phyloP scores from a whole-genome alignment of 2,329 filamentous ascomycete species.

The Fusarium sublunatum region DNA sequence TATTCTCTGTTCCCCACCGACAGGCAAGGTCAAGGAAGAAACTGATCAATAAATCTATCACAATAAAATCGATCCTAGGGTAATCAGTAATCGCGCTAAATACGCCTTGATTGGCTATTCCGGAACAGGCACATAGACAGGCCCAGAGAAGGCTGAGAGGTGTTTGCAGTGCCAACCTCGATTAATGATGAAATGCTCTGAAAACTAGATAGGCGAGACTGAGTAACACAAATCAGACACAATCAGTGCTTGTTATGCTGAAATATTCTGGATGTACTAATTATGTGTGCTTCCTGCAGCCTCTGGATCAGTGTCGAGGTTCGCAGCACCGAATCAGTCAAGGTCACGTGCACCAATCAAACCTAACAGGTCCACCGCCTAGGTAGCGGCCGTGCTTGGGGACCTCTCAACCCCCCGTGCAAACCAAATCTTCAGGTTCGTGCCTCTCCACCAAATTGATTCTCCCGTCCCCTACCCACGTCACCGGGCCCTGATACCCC shows the following conservation, averaged over 20 bases:
- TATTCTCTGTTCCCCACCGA: too few relatives aligned
- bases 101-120: conserved; percentile 19
- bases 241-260: too few relatives aligned
- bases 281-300: too few relatives aligned
- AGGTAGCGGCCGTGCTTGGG: conserved; percentile 40
- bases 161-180: not conserved
- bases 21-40: too few relatives aligned
- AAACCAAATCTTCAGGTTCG: conserved; percentile 55
- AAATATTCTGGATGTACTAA: too few relatives aligned
- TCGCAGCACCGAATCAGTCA: not conserved
- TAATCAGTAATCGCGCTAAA: conserved; percentile 4
- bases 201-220: too few relatives aligned
- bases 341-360: conserved; percentile 34
- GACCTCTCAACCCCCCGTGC: conserved; percentile 41
- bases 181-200: not conserved
- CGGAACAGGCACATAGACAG: conserved; percentile 4
- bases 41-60: too few relatives aligned
- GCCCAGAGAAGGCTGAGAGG: not conserved
- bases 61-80: conserved; percentile 3
- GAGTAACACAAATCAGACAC: too few relatives aligned
- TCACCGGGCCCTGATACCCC: conserved; percentile 46
- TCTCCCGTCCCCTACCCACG: conserved; percentile 51
- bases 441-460: conserved; percentile 49
- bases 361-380: not conserved
- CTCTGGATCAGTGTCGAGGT: not conserved